Evolutionary conservation across 1,139 yeast species (phyloP), one percentile per base, ranked within the genome.

Genomic region (Kurtzmaniella natalensis): DNA sequence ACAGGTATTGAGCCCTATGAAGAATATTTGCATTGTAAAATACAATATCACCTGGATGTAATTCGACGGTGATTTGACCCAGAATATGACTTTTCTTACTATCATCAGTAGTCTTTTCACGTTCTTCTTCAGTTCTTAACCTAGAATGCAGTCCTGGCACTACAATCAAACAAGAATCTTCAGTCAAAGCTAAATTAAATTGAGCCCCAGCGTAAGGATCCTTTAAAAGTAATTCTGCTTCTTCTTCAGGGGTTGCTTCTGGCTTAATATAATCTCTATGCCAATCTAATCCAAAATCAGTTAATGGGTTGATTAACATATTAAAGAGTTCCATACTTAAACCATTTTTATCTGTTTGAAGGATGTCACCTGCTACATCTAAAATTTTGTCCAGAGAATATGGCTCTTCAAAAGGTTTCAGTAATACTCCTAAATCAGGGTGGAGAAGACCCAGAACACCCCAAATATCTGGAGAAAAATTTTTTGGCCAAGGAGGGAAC

Each of bases 401-500:
- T 28, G 70, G 55, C 27, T 67, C 61, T 39, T 72, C 78, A 47
- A 70, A 72, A 5, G 68, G 65, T 2, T 25, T 18, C 3, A 68
- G 52, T 35, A 63, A 49, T 3, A 62, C 67, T 2, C 62, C 62
- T 42, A 72, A 54, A 34, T 66, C 72, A 0, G 80, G 80, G 43
- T 73, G 70, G 48, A 74, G 56, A 34, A 74, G 56, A 2, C 76
- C 76, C 9, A 71, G 55, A 11, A 74, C 57, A 1, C 80, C 80
- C 80, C 80, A 74, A 39, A 74, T 73, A 41, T 74, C 78, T 3
- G 78, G 77, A 38, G 67, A 64, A 44, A 67, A 71, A 43, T 71
- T 70, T 42, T 59, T 57, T 10, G 78, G 78, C 79, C 80, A 74
- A 16, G 80, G 79, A 4, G 80, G 79, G 45, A 74, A 74, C 47